phyloP scores from a whole-genome alignment of 2,329 filamentous ascomycete genomes.

The Colletotrichum viniferum region DNA sequence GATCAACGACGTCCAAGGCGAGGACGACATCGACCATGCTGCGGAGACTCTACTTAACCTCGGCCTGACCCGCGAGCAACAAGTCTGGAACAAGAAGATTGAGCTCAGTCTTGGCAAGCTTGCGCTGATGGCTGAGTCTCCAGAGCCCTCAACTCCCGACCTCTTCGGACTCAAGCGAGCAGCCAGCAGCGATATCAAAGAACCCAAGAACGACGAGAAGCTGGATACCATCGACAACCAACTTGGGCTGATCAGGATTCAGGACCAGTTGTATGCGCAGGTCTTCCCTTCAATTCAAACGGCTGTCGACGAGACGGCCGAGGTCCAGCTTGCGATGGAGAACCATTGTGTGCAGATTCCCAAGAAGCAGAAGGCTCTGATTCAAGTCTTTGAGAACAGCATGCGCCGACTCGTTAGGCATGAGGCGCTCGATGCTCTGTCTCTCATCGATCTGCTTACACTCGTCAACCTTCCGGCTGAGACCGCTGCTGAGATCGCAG shows the following conservation, averaged over 20 bases:
- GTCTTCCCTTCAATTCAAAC: conserved; percentile 70
- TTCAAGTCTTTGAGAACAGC: conserved; percentile 72
- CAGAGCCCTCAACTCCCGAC: conserved; percentile 28
- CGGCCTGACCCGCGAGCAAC: conserved; percentile 73
- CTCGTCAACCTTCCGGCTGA: conserved; percentile 62
- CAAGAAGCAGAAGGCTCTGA: conserved; percentile 68
- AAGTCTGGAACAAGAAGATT: conserved; percentile 92
- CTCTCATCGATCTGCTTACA: conserved; percentile 78
- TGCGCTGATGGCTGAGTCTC: conserved; percentile 68
- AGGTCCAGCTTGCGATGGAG: conserved; percentile 76
- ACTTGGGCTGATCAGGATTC: conserved; percentile 75
- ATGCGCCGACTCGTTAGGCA: conserved; percentile 74
- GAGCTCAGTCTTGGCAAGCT: conserved; percentile 91
- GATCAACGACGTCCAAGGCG: conserved; percentile 89
- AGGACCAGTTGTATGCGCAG: conserved; percentile 76
- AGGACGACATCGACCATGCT: conserved; percentile 77
- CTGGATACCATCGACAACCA: conserved; percentile 64
- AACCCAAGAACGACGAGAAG: conserved; percentile 44
- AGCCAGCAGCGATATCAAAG: conserved; percentile 43
- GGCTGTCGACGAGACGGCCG: conserved; percentile 81
- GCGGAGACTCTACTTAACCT: conserved; percentile 72
- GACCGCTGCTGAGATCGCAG: conserved; percentile 56
- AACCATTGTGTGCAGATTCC: conserved; percentile 62
- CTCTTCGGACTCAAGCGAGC: conserved; percentile 32
- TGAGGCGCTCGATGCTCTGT: conserved; percentile 69